Percentiles rank a stretch among this genome's conserved stretches.
These are phyloP conservation scores for Arbutus unedo DNA, from an alignment of 148 eudicot genomes.

Conservation along the genomic window DNA sequence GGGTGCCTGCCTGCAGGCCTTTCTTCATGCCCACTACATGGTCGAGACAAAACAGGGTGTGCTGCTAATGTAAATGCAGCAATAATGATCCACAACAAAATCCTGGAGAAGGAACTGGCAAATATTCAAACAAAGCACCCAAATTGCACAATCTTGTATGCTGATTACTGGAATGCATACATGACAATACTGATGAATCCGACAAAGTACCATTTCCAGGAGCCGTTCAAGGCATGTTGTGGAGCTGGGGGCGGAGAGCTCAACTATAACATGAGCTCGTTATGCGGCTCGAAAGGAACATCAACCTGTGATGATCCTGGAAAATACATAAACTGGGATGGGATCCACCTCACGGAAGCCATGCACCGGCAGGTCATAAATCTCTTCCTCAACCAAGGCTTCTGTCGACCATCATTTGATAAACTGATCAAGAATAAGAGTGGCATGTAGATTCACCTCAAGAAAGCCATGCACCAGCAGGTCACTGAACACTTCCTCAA, in stretches of 20 bases:
- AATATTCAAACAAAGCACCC: conserved; percentile 9
- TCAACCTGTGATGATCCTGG: conserved; percentile 21
- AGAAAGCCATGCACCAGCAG: conserved; percentile 26
- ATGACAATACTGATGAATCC: conserved; percentile 10
- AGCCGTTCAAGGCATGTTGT: conserved; percentile 32
- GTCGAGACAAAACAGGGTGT: conserved; percentile 22
- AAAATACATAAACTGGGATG: conserved; percentile 32
- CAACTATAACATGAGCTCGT: conserved; percentile 16
- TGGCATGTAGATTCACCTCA: conserved; percentile 16
- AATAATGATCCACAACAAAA: conserved; percentile 25
- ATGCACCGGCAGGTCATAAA: conserved; percentile 24
- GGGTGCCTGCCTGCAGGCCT: conserved; percentile 30
- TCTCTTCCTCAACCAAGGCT: conserved; percentile 31
- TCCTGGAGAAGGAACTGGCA: conserved; percentile 21
- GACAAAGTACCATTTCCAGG: conserved; percentile 21
- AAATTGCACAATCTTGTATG: conserved; percentile 21
- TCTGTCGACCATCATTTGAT: conserved; percentile 28
- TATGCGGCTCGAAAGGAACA: conserved; percentile 26
- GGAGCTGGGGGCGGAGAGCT: conserved; percentile 9
- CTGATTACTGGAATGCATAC: conserved; percentile 32
- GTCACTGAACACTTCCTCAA: conserved; percentile 27
- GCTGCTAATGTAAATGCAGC: conserved; percentile 13
- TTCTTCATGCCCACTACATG: conserved; percentile 3
- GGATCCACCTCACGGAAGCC: conserved; percentile 29
- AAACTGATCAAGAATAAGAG: conserved; percentile 14